A percentile compares a stretch with the other conserved stretches of the same genome.
Evolutionary conservation across 495 filamentous ascomycete species (phyloP).

Genomic region (Friedmanniomyces simplex): DNA sequence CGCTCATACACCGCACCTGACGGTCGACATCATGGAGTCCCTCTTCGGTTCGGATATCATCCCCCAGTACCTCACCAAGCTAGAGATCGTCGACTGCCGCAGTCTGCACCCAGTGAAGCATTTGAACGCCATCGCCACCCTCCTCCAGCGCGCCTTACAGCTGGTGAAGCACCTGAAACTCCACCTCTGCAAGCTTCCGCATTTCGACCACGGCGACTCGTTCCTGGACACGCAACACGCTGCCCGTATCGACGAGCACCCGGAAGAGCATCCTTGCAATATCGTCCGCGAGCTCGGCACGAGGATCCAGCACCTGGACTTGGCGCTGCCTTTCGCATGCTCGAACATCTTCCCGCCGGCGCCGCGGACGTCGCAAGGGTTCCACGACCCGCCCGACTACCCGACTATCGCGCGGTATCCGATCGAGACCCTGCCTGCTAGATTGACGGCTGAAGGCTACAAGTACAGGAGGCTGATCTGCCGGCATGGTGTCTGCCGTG

Average conservation of each 20-base stretch:
- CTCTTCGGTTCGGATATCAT: conserved; percentile 8
- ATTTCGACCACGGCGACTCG: background rate
- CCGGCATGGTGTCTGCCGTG: conserved; percentile 1
- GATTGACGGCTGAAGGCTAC: background rate
- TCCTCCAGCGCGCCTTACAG: conserved; percentile 3
- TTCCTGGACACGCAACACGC: background rate
- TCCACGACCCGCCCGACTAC: background rate
- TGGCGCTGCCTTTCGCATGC: conserved; percentile 8
- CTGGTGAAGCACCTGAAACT: conserved; percentile 5
- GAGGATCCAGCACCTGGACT: background rate
- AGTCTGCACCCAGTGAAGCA: conserved; percentile 1
- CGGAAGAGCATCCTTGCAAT: conserved; percentile 10
- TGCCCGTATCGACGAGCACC: conserved; percentile 2
- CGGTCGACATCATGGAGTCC: background rate
- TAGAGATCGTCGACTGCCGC: conserved; percentile 8
- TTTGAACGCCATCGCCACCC: background rate
- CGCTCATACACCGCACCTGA: background rate
- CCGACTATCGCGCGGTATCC: background rate
- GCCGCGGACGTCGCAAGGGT: background rate
- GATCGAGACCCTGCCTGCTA: background rate
- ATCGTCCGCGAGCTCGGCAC: conserved; percentile 7
- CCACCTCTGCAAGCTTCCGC: conserved; percentile 3
- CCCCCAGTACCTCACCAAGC: background rate
- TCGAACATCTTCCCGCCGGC: background rate
- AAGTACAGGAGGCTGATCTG: conserved; percentile 3